A percentile compares a stretch with the other conserved stretches of the same genome.
Conservation (phyloP, 768 basidiomycete genomes). For the Crassisporium funariophilum region DNA sequence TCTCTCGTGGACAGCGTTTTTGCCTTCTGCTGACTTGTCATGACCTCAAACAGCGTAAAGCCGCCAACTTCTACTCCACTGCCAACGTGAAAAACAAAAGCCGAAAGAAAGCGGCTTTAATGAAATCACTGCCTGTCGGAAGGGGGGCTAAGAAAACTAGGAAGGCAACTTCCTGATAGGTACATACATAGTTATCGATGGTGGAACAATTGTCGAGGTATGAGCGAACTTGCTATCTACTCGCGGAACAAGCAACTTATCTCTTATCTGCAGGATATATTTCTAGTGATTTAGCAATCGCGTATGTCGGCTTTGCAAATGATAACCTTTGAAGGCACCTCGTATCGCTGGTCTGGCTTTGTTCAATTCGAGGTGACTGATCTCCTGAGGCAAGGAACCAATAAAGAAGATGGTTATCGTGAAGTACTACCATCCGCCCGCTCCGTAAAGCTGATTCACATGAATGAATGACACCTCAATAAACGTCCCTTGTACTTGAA, state of each 20-base stretch:
- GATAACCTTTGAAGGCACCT: too few relatives aligned
- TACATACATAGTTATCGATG: background rate
- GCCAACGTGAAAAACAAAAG: constrained; percentile 91
- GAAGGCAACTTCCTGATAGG: constrained; percentile 19
- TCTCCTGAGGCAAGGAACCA: too few relatives aligned
- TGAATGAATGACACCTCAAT: too few relatives aligned
- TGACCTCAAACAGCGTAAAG: constrained; percentile 62
- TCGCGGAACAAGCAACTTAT: background rate
- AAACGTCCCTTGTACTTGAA: constrained; percentile 10
- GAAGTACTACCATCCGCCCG: too few relatives aligned
- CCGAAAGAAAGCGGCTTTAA: constrained; percentile 60
- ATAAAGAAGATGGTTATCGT: too few relatives aligned
- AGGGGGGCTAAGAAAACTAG: constrained; percentile 47
- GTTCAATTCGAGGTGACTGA: too few relatives aligned
- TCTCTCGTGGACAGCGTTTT: constrained; percentile 4
- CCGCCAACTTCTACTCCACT: constrained; percentile 83
- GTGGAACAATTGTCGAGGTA: too few relatives aligned
- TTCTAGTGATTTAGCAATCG: background rate
- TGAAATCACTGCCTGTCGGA: constrained; percentile 58
- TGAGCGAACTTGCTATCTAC: too few relatives aligned
- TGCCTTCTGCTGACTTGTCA: constrained; percentile 1
- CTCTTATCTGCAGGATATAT: background rate
- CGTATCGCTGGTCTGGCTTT: too few relatives aligned
- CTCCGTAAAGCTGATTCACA: too few relatives aligned
- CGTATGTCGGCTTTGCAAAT: background rate